A percentile compares a stretch with the other conserved stretches of the same genome.
Conservation (phyloP, 768 basidiomycete species). For the Rhodotorula toruloides region DNA sequence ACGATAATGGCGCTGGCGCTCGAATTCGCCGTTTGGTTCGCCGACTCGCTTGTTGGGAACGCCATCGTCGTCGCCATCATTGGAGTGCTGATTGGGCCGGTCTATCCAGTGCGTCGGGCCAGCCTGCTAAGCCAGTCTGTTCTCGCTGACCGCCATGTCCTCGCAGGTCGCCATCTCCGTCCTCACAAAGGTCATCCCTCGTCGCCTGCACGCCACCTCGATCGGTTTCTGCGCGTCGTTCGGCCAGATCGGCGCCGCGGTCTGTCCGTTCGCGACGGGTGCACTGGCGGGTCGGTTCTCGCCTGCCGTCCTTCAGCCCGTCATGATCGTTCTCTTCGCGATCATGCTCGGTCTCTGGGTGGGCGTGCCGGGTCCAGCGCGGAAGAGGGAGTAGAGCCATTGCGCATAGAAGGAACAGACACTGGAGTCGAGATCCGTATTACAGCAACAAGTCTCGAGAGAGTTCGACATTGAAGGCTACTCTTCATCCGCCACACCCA, state of each 20-base stretch:
- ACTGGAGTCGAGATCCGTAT: no score
- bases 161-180: not conserved
- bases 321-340: constrained; percentile 14
- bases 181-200: constrained; percentile 9
- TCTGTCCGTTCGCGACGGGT: constrained; percentile 33
- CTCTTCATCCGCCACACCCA: constrained; percentile 28
- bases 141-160: not conserved
- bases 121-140: not conserved
- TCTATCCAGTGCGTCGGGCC: not conserved
- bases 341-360: not conserved
- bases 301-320: constrained; percentile 25
- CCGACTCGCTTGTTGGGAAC: constrained; percentile 22
- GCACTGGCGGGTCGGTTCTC: constrained; percentile 19
- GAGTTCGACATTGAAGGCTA: not conserved
- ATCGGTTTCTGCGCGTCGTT: constrained; percentile 22
- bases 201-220: not conserved
- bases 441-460: not conserved
- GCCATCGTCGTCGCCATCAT: constrained; percentile 22
- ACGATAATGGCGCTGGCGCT: constrained; percentile 6
- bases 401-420: not conserved
- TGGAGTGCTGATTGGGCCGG: constrained; percentile 8
- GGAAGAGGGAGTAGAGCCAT: constrained; percentile 22
- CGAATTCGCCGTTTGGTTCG: constrained; percentile 36
- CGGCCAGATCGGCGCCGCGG: constrained; percentile 10
- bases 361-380: not conserved